A percentile compares a stretch with the other conserved stretches of the same genome.
These are phyloP conservation scores for Scutellaria galericulata DNA, from an alignment of 257 asterid species.

Conservation along the genomic window DNA sequence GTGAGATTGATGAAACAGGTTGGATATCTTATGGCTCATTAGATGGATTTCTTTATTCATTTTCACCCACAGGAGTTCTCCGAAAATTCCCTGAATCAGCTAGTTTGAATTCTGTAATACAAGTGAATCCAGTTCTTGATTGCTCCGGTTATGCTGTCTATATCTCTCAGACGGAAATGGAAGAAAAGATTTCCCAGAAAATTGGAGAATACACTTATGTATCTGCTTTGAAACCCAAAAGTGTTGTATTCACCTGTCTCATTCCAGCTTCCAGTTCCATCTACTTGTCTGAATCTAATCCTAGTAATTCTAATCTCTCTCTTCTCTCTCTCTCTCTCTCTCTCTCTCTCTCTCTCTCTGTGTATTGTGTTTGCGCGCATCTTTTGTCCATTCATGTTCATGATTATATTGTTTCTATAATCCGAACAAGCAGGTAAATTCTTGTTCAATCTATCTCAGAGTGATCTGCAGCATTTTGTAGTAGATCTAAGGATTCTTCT, in stretches of 20 bases:
- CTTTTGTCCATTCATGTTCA: no score
- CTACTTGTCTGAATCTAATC: constrained; percentile 67
- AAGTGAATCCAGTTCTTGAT: constrained; percentile 74
- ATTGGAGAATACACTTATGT: constrained; percentile 61
- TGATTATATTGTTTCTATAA: not conserved
- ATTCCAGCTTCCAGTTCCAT: constrained; percentile 69
- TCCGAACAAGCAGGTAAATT: constrained; percentile 57
- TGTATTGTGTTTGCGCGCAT: no score
- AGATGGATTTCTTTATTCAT: constrained; percentile 88
- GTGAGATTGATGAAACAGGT: constrained; percentile 55
- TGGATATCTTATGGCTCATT: constrained; percentile 93
- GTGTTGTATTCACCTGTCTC: constrained; percentile 53
- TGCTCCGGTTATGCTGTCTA: constrained; percentile 84
- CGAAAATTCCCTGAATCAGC: constrained; percentile 60
- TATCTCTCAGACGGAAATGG: constrained; percentile 75
- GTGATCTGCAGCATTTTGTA: constrained; percentile 69
- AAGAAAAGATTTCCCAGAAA: constrained; percentile 53
- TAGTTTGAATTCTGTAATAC: constrained; percentile 59
- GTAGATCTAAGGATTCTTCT: constrained; percentile 74
- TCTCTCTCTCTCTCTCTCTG: constrained; percentile 10
- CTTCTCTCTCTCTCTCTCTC: constrained; percentile 15
- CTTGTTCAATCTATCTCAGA: constrained; percentile 51
- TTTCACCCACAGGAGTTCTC: constrained; percentile 70
- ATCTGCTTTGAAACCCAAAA: constrained; percentile 77
- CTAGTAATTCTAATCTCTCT: constrained; percentile 52